phyloP scores from a whole-genome alignment of 768 basidiomycete species.

The Collybia nuda region DNA sequence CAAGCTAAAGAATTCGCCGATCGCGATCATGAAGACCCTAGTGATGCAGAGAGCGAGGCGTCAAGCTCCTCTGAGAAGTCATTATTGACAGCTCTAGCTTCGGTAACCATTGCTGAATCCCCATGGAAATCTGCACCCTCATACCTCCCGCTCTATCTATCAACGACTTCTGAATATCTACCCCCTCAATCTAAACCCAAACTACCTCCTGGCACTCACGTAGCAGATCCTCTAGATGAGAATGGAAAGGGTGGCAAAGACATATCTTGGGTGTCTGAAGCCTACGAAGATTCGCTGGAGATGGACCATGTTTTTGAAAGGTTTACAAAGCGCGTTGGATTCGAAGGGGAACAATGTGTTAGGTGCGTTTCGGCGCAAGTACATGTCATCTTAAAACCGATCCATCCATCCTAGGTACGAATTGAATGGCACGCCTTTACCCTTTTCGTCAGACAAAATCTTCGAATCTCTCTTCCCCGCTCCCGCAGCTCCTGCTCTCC shows the following conservation, averaged over 20 bases:
- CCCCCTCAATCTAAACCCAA: slow-evolving; percentile 54
- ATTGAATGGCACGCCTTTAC: slow-evolving; percentile 78
- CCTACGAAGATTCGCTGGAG: slow-evolving; percentile 78
- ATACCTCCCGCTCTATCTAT: slow-evolving; percentile 71
- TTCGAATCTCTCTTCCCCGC: slow-evolving; percentile 75
- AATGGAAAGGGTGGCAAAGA: slow-evolving; percentile 44
- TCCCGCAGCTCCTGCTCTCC: slow-evolving; percentile 41
- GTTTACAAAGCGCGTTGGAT: slow-evolving; percentile 71
- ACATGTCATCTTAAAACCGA: not conserved
- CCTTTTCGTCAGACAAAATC: slow-evolving; percentile 77
- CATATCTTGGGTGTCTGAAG: slow-evolving; percentile 63
- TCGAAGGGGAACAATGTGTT: slow-evolving; percentile 82
- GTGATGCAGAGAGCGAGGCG: slow-evolving; percentile 32
- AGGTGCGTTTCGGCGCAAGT: slow-evolving; percentile 51
- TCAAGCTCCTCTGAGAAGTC: slow-evolving; percentile 43
- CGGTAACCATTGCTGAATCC: slow-evolving; percentile 54
- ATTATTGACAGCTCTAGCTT: slow-evolving; percentile 58
- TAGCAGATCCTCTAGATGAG: slow-evolving; percentile 37
- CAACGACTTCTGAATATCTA: slow-evolving; percentile 72
- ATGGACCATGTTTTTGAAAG: slow-evolving; percentile 86
- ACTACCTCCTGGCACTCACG: slow-evolving; percentile 39
- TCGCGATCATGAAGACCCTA: slow-evolving; percentile 28
- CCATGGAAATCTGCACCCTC: slow-evolving; percentile 67
- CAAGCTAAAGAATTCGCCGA: slow-evolving; percentile 10
- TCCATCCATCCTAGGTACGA: slow-evolving; percentile 65